Base-by-base conservation (phyloP, 257 asterid genomes). In the Solanum ahanhuiri region DNA sequence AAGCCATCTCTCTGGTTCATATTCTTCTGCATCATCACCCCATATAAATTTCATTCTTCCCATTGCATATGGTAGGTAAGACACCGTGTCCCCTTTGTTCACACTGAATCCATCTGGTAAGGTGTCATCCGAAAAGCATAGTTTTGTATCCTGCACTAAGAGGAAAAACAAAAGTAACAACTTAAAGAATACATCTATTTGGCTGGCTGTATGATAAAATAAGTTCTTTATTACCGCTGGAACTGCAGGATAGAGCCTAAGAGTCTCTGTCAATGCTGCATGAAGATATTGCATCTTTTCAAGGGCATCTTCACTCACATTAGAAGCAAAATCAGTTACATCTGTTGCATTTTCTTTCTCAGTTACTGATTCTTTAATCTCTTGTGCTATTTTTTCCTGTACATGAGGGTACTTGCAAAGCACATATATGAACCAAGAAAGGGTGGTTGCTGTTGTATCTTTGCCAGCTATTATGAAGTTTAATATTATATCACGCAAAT, bases 1-100 rank as follows among this genome's bases (percentile, higher is more conserved):
- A 37, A 92, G 91, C 96, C 96, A 92, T 89, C 96, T 92, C 72
- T 91, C 92, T n/a, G 95, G 96, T n/a, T 85, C 73, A 77, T 88
- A 93, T 23, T 90, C 90, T 79, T 89, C 91, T 34, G 93, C 95
- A 70, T 93, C 91, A 9, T 92, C 96, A 28, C 95, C 94, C 96
- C 96, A 92, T 48, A 92, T 86, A 41, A 87, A 90, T 37, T 86
- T 39, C 95, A 92, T 92, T 82, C 95, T 90, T 33, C 96, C 96
- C 96, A 92, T 93, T 54, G 96, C 93, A 88, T 92, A 93, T 1
- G 96, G 92, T 82, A 87, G 87, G 88, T 92, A 93, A 54, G 51
- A 75, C 76, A 93, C 88, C 87, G 91, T 88, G 22, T 93, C 94
- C 1, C 95, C 94, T 90, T 91, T 92, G 88, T 77, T 91, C 88